Conservation (phyloP, 176 grass and related monocot genomes). For the Sorghum bicolor region Sorghum_bicolor_NCBIv3 NC_012879.2:1578001-1578500, state of each 20-base stretch:
- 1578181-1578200: not conserved
- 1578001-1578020: conserved; percentile 54
- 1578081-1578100: not conserved
- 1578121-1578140: not conserved
- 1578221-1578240: not conserved
- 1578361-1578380: not conserved
- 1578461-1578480: conserved; percentile 64
- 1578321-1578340: conserved; percentile 46
- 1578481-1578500: conserved; percentile 14
- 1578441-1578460: conserved; percentile 56
- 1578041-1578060: no score
- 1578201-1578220: not conserved
- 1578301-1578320: conserved; percentile 55
- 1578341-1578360: not conserved
- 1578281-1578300: conserved; percentile 12
- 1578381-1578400: not conserved
- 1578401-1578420: not conserved
- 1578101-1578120: not conserved
- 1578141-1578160: not conserved
- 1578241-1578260: not conserved
- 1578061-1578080: not conserved
- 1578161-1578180: not conserved
- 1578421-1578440: not conserved
- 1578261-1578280: not conserved
- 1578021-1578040: not conserved